A percentile compares a stretch with the other conserved stretches of the same genome.
Conservation (phyloP, 768 basidiomycete species). For the Xerocomus spinulosus region DNA sequence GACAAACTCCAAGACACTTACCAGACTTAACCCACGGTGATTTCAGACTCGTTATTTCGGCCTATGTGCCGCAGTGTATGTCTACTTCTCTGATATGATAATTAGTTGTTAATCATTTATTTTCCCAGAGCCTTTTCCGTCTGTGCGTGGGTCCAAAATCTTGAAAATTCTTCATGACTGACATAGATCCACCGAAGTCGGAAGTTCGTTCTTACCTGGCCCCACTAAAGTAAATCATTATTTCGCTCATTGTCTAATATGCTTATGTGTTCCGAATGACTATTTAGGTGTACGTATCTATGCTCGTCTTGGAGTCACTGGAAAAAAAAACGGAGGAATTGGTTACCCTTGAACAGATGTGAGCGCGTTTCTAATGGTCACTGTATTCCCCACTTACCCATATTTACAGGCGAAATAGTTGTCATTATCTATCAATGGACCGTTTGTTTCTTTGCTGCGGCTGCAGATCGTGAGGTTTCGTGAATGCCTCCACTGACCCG, state of each 20-base stretch:
- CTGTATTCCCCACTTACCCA: background rate
- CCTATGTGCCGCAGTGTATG: background rate
- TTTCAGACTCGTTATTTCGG: background rate
- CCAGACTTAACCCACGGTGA: too few relatives aligned
- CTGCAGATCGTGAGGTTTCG: background rate
- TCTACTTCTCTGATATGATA: too few relatives aligned
- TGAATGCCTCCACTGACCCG: too few relatives aligned
- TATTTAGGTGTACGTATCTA: conserved; percentile 6
- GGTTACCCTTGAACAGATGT: background rate
- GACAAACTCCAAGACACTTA: background rate
- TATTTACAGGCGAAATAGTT: background rate
- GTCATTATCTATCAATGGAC: background rate
- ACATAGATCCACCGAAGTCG: conserved; percentile 1
- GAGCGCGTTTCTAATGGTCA: background rate
- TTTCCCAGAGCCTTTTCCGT: background rate
- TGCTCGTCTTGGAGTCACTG: background rate
- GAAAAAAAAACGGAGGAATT: too few relatives aligned
- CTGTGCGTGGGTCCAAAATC: background rate
- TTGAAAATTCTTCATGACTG: background rate
- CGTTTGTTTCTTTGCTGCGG: background rate
- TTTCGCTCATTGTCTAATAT: background rate
- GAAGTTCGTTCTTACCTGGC: conserved; percentile 9
- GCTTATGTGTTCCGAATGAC: background rate
- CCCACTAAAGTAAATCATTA: conserved; percentile 5
- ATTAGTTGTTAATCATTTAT: background rate